phyloP scores from a whole-genome alignment of 768 basidiomycete species.

The Trametes cinnabarina region DNA sequence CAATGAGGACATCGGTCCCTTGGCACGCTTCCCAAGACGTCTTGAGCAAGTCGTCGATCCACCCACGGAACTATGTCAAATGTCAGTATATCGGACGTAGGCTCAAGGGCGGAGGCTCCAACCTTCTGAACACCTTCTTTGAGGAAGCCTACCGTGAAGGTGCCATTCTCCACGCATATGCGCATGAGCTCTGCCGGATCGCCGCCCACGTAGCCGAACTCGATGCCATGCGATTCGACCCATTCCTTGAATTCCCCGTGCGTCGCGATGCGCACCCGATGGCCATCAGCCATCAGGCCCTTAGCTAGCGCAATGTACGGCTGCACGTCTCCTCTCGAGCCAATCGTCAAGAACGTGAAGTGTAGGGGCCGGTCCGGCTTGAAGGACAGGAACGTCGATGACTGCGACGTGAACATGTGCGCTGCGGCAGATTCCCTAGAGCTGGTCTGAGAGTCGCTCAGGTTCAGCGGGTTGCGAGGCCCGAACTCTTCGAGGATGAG shows the following conservation, averaged over 20 bases:
- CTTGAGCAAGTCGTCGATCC: slow-evolving; percentile 93
- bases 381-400: slow-evolving; percentile 95
- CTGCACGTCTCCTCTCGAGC: slow-evolving; percentile 95
- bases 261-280: slow-evolving; percentile 86
- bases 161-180: slow-evolving; percentile 97
- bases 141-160: slow-evolving; percentile 92
- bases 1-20: slow-evolving; percentile 87
- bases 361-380: slow-evolving; percentile 82
- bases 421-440: slow-evolving; percentile 67
- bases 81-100: not conserved
- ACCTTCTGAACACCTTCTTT: slow-evolving; percentile 90
- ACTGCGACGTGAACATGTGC: slow-evolving; percentile 96
- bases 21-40: slow-evolving; percentile 98
- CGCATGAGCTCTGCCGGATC: slow-evolving; percentile 98
- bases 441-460: slow-evolving; percentile 43
- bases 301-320: slow-evolving; percentile 96
- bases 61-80: slow-evolving; percentile 79
- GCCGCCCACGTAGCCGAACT: slow-evolving; percentile 90
- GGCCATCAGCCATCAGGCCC: slow-evolving; percentile 87
- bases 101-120: slow-evolving; percentile 9
- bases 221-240: slow-evolving; percentile 96
- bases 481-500: slow-evolving; percentile 86
- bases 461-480: slow-evolving; percentile 39
- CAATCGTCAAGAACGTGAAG: slow-evolving; percentile 95
- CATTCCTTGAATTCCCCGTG: slow-evolving; percentile 94